These are phyloP conservation scores for Prinsepia uniflora DNA, from an alignment of 306 rosid genomes.

Conservation along the genomic window DNA sequence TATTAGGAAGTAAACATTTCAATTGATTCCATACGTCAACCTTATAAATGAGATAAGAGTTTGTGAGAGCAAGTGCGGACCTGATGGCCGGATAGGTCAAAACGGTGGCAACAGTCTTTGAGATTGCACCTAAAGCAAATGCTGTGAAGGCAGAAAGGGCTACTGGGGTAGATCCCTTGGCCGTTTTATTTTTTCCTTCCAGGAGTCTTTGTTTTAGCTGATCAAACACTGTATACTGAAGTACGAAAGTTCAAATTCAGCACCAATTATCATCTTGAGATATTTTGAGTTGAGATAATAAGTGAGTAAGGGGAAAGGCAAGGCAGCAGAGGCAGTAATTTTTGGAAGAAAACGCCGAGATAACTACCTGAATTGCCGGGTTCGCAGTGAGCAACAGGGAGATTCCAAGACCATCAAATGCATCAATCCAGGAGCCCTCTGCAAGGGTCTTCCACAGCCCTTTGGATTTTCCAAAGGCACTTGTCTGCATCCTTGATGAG, in stretches of 20 bases:
- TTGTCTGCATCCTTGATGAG: constrained; percentile 95
- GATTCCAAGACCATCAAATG: constrained; percentile 91
- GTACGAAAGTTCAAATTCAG: constrained; percentile 26
- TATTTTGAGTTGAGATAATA: background rate
- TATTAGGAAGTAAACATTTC: constrained; percentile 26
- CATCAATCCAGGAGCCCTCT: constrained; percentile 89
- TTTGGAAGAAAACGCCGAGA: constrained; percentile 12
- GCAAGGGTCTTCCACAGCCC: constrained; percentile 79
- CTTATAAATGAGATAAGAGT: constrained; percentile 17
- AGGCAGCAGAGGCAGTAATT: background rate
- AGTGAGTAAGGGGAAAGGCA: background rate
- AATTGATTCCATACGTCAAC: constrained; percentile 20
- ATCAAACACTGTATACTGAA: constrained; percentile 95
- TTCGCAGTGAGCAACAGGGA: constrained; percentile 86
- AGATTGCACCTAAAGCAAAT: constrained; percentile 77
- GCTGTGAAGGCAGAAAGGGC: constrained; percentile 85
- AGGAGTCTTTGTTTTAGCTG: constrained; percentile 74
- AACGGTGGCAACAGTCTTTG: constrained; percentile 80
- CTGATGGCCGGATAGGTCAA: constrained; percentile 96
- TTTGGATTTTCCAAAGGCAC: constrained; percentile 90
- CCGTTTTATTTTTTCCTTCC: constrained; percentile 32
- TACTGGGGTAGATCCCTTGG: constrained; percentile 51
- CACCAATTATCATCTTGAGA: constrained; percentile 12
- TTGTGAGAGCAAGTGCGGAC: constrained; percentile 37
- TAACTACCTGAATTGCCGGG: constrained; percentile 88